Evolutionary conservation across 2,329 filamentous ascomycete genomes (phyloP).

Genomic region (Pseudocercospora fuligena): DNA sequence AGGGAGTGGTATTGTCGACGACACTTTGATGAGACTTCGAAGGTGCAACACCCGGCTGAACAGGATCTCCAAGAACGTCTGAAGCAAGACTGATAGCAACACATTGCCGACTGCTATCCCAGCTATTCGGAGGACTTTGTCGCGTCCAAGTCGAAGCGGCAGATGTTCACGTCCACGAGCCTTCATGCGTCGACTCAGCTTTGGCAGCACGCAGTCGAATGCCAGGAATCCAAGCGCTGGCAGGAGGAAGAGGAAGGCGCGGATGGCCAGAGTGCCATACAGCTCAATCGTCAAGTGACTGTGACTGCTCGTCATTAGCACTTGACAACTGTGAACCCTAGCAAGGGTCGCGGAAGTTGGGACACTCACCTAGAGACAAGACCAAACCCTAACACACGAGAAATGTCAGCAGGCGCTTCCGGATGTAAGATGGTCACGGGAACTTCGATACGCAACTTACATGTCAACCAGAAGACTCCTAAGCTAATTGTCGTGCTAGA

Average conservation of each 20-base stretch:
- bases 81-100: conserved; percentile 57
- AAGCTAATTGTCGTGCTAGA: conserved; percentile 82
- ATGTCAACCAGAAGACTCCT: conserved; percentile 88
- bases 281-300: conserved; percentile 76
- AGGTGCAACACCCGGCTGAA: conserved; percentile 59
- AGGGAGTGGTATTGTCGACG: conserved; percentile 61
- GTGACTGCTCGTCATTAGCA: conserved; percentile 57
- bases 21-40: conserved; percentile 62
- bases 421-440: neutral
- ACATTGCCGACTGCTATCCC: conserved; percentile 63
- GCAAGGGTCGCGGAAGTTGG: neutral
- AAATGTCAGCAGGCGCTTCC: neutral
- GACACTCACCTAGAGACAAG: conserved; percentile 61
- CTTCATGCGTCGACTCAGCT: conserved; percentile 71
- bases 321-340: neutral
- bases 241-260: conserved; percentile 71
- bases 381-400: conserved; percentile 62
- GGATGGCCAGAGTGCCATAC: conserved; percentile 69
- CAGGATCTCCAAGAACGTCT: conserved; percentile 60
- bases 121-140: conserved; percentile 55
- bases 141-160: conserved; percentile 49
- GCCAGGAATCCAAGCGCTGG: conserved; percentile 74
- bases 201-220: conserved; percentile 74
- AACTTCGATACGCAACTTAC: neutral
- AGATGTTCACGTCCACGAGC: conserved; percentile 62